These are phyloP conservation scores for Bretziella fagacearum DNA, from an alignment of 2,329 filamentous ascomycete species.

Conservation along the genomic window DNA sequence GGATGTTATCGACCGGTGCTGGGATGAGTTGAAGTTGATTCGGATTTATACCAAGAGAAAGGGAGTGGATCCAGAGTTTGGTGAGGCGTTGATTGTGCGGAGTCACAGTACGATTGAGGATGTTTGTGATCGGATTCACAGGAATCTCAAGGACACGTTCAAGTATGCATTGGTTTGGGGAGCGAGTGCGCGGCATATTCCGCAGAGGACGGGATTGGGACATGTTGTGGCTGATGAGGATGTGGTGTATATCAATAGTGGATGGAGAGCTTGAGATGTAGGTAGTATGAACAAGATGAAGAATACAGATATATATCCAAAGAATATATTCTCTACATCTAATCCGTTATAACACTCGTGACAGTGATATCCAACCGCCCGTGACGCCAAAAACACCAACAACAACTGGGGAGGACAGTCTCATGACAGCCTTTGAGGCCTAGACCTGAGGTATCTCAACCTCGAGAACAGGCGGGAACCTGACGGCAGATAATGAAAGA, in stretches of 20 bases:
- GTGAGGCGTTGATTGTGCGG: slow-evolving; percentile 82
- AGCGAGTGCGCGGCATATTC: slow-evolving; percentile 83
- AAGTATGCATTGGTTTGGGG: slow-evolving; percentile 98
- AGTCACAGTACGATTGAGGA: slow-evolving; percentile 82
- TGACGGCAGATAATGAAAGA: too few species aligned
- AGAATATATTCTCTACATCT: background rate
- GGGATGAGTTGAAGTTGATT: slow-evolving; percentile 81
- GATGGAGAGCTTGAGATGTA: slow-evolving; percentile 37
- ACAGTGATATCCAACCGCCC: background rate
- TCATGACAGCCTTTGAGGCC: too few species aligned
- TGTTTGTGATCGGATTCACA: slow-evolving; percentile 88
- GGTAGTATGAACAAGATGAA: too few species aligned
- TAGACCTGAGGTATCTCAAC: too few species aligned
- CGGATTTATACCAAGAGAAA: slow-evolving; percentile 95
- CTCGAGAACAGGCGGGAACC: too few species aligned
- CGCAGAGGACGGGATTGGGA: slow-evolving; percentile 74
- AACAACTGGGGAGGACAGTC: too few species aligned
- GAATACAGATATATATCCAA: too few species aligned
- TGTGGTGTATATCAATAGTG: slow-evolving; percentile 50
- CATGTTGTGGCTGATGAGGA: slow-evolving; percentile 62
- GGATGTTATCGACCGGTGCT: slow-evolving; percentile 88
- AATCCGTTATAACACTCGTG: too few species aligned
- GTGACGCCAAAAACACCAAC: background rate
- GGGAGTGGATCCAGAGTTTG: slow-evolving; percentile 74
- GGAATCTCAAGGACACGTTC: slow-evolving; percentile 92